Evolutionary conservation across 2,329 filamentous ascomycete species (phyloP).

Genomic region (Neophaeococcomyces aloes): DNA sequence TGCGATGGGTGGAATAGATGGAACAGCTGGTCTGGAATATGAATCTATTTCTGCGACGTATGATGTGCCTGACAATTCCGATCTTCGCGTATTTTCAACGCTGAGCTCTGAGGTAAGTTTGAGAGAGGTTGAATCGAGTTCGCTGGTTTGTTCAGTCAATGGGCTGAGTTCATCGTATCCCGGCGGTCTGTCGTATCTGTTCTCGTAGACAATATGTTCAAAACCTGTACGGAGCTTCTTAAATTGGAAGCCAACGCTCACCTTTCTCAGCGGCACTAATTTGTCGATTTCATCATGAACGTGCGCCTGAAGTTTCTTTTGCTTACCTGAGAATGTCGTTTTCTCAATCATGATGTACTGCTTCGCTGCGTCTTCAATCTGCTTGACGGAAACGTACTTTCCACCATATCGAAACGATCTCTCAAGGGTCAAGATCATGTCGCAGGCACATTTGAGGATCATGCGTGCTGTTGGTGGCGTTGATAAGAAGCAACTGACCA

Average conservation of each 20-base stretch:
- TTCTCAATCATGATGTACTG: conserved; percentile 19
- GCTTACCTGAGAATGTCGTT: conserved; percentile 19
- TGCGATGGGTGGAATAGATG: not conserved
- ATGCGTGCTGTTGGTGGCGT: conserved; percentile 26
- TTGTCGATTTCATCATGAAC: conserved; percentile 19
- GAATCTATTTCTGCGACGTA: conserved; percentile 1
- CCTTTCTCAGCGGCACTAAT: conserved; percentile 16
- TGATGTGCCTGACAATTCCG: conserved; percentile 11
- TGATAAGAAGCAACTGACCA: conserved; percentile 20
- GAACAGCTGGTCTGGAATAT: too few relatives aligned
- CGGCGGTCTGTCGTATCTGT: conserved; percentile 15
- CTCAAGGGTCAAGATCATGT: conserved; percentile 26
- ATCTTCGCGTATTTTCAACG: conserved; percentile 1
- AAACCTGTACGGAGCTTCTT: conserved; percentile 14
- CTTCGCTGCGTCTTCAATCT: conserved; percentile 20
- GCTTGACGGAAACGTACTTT: conserved; percentile 19
- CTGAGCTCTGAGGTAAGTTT: conserved; percentile 9
- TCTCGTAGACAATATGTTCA: conserved; percentile 20
- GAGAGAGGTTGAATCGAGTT: conserved; percentile 10
- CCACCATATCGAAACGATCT: conserved; percentile 23
- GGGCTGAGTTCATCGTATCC: conserved; percentile 8
- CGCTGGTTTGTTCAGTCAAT: conserved; percentile 7
- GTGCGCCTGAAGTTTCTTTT: conserved; percentile 16
- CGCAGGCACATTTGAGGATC: conserved; percentile 26
- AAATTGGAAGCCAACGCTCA: conserved; percentile 13